phyloP scores from a whole-genome alignment of 139 green algal genomes.

The Coelastrella sp. region DNA sequence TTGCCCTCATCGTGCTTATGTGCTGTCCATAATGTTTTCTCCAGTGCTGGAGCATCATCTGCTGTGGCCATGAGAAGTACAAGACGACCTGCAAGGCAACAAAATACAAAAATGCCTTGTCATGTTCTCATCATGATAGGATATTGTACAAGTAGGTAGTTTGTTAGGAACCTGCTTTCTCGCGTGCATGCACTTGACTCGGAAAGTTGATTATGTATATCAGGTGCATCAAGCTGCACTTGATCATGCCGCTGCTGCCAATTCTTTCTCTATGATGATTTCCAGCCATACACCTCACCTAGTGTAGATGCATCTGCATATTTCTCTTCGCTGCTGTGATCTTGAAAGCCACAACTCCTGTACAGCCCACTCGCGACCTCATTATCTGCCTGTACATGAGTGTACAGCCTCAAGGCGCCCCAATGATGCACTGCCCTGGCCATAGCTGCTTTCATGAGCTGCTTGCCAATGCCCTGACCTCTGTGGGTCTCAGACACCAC shows the following conservation, averaged over 20 bases:
- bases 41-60: conserved; percentile 1
- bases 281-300: conserved; percentile 6
- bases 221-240: not conserved
- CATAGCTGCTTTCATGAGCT: conserved; percentile 67
- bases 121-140: not conserved
- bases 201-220: too few relatives aligned
- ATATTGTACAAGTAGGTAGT: too few relatives aligned
- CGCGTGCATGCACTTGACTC: too few relatives aligned
- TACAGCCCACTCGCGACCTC: conserved; percentile 56
- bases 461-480: conserved; percentile 60
- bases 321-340: conserved; percentile 39
- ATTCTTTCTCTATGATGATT: too few relatives aligned
- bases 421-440: conserved; percentile 48
- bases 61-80: conserved; percentile 27
- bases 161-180: too few relatives aligned
- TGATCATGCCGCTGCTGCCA: not conserved
- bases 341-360: conserved; percentile 55
- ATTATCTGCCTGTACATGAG: conserved; percentile 69
- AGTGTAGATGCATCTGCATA: conserved; percentile 1
- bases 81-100: conserved; percentile 15
- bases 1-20: too few relatives aligned
- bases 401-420: conserved; percentile 61
- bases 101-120: not conserved
- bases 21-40: conserved; percentile 16
- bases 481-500: conserved; percentile 59